These are phyloP conservation scores for Protomyces inouyei DNA, from an alignment of 1,139 yeast genomes.

Conservation along the genomic window DNA sequence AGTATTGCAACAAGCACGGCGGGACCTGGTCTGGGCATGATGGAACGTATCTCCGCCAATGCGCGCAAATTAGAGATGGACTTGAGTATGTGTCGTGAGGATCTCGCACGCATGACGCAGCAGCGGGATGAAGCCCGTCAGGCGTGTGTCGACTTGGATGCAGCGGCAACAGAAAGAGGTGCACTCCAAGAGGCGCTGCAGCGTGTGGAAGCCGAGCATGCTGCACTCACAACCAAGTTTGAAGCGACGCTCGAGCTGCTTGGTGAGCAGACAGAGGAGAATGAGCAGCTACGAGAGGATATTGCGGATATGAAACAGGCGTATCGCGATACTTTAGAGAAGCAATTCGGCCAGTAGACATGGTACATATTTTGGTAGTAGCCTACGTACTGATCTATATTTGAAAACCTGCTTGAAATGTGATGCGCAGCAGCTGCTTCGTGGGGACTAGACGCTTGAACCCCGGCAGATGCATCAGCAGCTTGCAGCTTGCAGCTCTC, in stretches of 20 bases:
- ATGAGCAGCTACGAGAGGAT: constrained; percentile 81
- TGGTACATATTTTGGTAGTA: background rate
- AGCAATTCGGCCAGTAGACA: background rate
- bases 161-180: constrained; percentile 50
- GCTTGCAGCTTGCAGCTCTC: too few species aligned
- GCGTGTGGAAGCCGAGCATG: constrained; percentile 43
- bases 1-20: constrained; percentile 5
- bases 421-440: too few species aligned
- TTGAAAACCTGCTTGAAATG: too few species aligned
- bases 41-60: constrained; percentile 64
- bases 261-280: constrained; percentile 84
- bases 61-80: constrained; percentile 79
- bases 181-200: constrained; percentile 40
- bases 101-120: constrained; percentile 48
- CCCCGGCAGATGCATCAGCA: too few species aligned
- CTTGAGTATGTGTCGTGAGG: constrained; percentile 59
- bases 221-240: constrained; percentile 42
- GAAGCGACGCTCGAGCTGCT: constrained; percentile 66
- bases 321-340: constrained; percentile 75
- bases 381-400: too few species aligned
- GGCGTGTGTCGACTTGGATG: constrained; percentile 57
- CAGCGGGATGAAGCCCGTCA: constrained; percentile 66
- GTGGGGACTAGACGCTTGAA: too few species aligned
- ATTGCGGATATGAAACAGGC: constrained; percentile 81
- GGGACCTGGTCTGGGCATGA: constrained; percentile 27